Percentiles rank a stretch among this genome's conserved stretches.
Conservation (phyloP, 106 monocot species). For the Agapanthus africanus region DNA sequence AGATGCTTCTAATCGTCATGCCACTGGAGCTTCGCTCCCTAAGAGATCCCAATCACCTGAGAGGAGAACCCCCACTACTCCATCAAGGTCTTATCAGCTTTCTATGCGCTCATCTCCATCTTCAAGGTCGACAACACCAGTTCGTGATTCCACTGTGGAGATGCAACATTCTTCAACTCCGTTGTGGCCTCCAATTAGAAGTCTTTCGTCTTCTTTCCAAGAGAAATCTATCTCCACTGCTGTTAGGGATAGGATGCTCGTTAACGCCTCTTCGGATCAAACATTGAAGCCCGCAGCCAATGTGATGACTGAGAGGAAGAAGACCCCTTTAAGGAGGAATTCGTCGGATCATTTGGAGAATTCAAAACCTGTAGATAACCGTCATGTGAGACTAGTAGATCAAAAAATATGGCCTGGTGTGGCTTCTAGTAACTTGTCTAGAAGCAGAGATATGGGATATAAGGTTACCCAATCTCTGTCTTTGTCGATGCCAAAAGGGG, state of each 20-base stretch:
- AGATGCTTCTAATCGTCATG: not conserved
- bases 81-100: conserved; percentile 13
- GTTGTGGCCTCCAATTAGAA: conserved; percentile 6
- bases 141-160: not conserved
- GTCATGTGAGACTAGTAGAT: not conserved
- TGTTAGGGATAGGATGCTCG: not conserved
- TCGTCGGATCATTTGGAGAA: not conserved
- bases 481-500: conserved; percentile 12
- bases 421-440: conserved; percentile 4
- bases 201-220: conserved; percentile 45
- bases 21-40: not conserved
- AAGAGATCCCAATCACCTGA: not conserved
- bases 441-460: not conserved
- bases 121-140: not conserved
- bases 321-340: not conserved
- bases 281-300: not conserved
- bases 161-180: conserved; percentile 34
- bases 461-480: not conserved
- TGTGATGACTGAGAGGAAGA: conserved; percentile 15
- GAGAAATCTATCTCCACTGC: not conserved
- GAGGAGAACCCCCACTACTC: conserved; percentile 12
- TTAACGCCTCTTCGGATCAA: not conserved
- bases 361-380: not conserved
- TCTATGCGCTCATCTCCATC: not conserved
- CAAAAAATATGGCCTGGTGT: not conserved